Evolutionary conservation across 352 stramenopile genomes (phyloP), one percentile per base, ranked within the genome.

Genomic region (Pelagophyceae sp.): DNA sequence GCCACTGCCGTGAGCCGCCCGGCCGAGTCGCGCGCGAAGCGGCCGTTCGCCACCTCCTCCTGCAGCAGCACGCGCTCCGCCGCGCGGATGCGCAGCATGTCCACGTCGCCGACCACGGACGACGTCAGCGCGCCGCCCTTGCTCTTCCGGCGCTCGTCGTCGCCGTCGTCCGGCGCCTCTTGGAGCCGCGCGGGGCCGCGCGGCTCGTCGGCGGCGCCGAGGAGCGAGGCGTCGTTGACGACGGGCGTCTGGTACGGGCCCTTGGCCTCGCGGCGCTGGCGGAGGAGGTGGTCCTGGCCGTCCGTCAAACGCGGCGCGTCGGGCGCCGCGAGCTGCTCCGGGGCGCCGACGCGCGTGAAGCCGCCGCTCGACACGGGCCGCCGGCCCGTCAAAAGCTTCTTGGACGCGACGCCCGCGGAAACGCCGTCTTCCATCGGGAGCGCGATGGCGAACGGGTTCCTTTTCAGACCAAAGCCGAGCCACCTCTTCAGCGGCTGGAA

Each of bases 361-460:
- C 29, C 74, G 38, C 20, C 75, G 50, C 3, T 63, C 33, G 20
- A 87, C 85, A 38, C 90, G 86, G 80, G 93, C 93, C 0, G 82
- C 58, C 31, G 60, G 74, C 25, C 38, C 23, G 27, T 23, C 51
- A 70, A 27, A 32, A 61, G 40, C 85, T 79, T 54, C 87, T 92
- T 31, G 84, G 80, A n/a, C 91, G 86, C 0, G 83, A 84, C 27
- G 90, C 38, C 33, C 45, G 45, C 45, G 11, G 11, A 11, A 23
- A 54, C 23, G 45, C 45, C 45, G 11, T 23, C 45, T 23, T 94
- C 88, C 5, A 96, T 80, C 31, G 91, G 92, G 15, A 93, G 76
- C 0, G 90, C 89, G 0, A 96, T 76, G 27, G 95, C 77, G 67
- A 96, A 96, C 27, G 92, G 92, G 75, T 96, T 96, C 0, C 92